Evolutionary conservation across 2,329 filamentous ascomycete species (phyloP), one percentile per base, ranked within the genome.

Genomic region (Acrocalymma vagum): DNA sequence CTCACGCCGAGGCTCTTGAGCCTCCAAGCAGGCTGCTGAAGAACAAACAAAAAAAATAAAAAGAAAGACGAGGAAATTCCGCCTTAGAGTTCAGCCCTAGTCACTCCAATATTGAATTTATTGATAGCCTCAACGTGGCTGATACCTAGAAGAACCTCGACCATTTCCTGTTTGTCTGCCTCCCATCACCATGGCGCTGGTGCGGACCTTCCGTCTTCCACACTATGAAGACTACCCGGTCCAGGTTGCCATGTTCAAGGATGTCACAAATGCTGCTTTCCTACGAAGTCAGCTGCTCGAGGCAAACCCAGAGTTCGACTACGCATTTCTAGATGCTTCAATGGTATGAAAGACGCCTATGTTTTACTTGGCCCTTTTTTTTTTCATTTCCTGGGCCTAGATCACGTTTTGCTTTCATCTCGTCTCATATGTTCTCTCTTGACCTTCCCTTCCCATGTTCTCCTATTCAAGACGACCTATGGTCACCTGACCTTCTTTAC

Each of bases 261-360:
- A 89, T 65, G 82, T 97, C 41, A 68, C 80, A 48, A 99, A 99
- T 67, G 81, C 90, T 9, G 72, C 81, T 1, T 91, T 87, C 62
- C 77, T 99, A 28, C 86, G 91, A 36, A 78, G 86, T 55, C 92
- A 96, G 72, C 82, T 99, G 5, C 78, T 97, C n/a, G 80, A 83
- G 5, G 88, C 89, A 36, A 96, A 97, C 64, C 63, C 82, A 9
- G 85, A 86, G 7, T 97, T 92, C 59, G 91, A 97, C 71, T 97
- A 97, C 76, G 91, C 92, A 22, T 88, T 99, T 54, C 81, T 99
- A 30, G 93, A 99, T 72, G 91, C 91, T 14, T 84, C 82, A 29
- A 82, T 88, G 67, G 86, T 92, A 78, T 40, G 63, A 44, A 21
- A n/a, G 14, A 16, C n/a, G 13, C 21, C 18, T 22, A 28, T 16